Conservation (phyloP, 305 asterid genomes). For the Fraxinus floribunda region DNA sequence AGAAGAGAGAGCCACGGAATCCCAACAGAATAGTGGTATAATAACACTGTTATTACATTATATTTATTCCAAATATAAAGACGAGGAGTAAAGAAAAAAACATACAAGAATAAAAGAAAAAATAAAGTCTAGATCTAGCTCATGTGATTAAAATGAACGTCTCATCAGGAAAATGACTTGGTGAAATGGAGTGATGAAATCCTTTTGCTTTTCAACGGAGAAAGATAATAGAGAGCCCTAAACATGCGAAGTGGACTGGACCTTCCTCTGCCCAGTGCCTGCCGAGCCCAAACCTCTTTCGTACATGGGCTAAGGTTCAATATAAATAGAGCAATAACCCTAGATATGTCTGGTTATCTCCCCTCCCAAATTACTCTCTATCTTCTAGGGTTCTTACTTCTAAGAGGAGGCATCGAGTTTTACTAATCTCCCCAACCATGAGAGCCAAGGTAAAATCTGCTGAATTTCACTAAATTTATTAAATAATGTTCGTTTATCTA, state of each 20-base stretch:
- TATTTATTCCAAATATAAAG: too few species aligned
- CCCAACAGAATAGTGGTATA: too few species aligned
- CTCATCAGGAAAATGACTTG: too few species aligned
- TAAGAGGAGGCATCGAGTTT: not conserved
- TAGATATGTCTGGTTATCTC: not conserved
- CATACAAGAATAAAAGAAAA: too few species aligned
- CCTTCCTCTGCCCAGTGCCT: not conserved
- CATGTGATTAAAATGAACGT: too few species aligned
- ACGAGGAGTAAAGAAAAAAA: too few species aligned
- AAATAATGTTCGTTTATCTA: not conserved
- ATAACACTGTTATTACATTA: too few species aligned
- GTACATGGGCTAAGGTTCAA: not conserved
- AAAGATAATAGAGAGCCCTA: not conserved
- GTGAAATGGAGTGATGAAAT: too few species aligned
- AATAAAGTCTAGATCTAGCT: too few species aligned
- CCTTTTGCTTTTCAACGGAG: too few species aligned
- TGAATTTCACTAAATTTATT: not conserved
- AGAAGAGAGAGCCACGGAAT: too few species aligned
- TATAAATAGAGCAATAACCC: not conserved
- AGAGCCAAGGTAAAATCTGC: conserved; percentile 30
- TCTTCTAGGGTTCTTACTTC: not conserved
- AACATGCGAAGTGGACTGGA: not conserved
- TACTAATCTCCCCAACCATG: conserved; percentile 10
- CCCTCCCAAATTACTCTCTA: not conserved
- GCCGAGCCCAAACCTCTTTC: not conserved